Evolutionary conservation across 331 rosid genomes (phyloP).

Genomic region (Erythrophleum ivorense): DNA sequence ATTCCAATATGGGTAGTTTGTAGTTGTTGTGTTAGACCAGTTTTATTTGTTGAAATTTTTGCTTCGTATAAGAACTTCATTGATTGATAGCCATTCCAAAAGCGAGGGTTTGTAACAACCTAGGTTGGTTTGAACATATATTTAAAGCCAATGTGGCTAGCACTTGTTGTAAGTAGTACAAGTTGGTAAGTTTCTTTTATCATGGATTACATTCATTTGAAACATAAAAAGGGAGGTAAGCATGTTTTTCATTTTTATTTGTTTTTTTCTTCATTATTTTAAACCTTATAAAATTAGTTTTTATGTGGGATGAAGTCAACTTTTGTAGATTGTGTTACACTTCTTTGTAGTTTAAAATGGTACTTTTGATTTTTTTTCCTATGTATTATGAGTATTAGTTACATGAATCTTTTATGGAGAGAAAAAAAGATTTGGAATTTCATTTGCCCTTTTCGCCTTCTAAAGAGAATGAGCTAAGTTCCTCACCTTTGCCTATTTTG

Average conservation of each 20-base stretch:
- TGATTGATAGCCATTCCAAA: constrained; percentile 45
- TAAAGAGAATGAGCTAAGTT: too few species aligned
- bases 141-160: constrained; percentile 75
- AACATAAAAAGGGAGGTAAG: not conserved
- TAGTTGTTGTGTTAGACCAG: constrained; percentile 66
- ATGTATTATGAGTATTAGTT: constrained; percentile 4
- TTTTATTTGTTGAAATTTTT: constrained; percentile 33
- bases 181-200: constrained; percentile 72
- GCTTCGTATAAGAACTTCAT: constrained; percentile 49
- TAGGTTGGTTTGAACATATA: constrained; percentile 51
- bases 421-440: too few species aligned
- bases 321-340: not conserved
- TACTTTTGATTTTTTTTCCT: not conserved
- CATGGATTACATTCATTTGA: constrained; percentile 23
- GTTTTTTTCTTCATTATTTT: not conserved
- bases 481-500: too few species aligned
- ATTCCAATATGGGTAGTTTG: constrained; percentile 36
- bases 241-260: constrained; percentile 6
- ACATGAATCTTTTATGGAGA: not conserved
- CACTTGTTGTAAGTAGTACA: constrained; percentile 94
- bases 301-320: constrained; percentile 21
- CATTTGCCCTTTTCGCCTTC: too few species aligned
- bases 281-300: not conserved
- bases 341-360: too few species aligned
- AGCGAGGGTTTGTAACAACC: constrained; percentile 64